These are phyloP conservation scores for Pythium scleroteichum DNA, from an alignment of 352 stramenopile species.

Conservation along the genomic window DNA sequence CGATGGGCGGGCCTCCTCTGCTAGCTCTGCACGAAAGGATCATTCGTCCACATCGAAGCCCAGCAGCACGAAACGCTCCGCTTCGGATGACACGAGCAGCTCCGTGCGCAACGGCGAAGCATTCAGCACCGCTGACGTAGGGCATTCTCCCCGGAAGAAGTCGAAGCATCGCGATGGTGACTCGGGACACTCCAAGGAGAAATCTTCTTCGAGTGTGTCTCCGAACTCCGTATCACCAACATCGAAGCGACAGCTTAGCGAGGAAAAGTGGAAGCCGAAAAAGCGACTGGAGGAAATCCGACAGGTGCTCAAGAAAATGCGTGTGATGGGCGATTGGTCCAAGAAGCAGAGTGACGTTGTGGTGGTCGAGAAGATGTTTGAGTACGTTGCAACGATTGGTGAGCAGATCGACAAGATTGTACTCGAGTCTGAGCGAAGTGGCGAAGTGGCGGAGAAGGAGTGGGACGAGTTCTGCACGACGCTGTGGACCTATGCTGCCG, in stretches of 20 bases:
- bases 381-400: conserved; percentile 85
- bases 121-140: not conserved
- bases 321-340: conserved; percentile 82
- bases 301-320: conserved; percentile 86
- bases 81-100: conserved; percentile 33
- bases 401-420: conserved; percentile 81
- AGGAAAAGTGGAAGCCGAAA: conserved; percentile 81
- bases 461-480: conserved; percentile 78
- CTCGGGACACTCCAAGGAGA: conserved; percentile 27
- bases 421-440: conserved; percentile 35
- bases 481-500: conserved; percentile 78
- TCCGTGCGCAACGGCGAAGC: conserved; percentile 28
- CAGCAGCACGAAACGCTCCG: conserved; percentile 21
- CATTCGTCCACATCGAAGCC: conserved; percentile 3
- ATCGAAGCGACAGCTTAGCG: conserved; percentile 39
- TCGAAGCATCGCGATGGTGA: conserved; percentile 42
- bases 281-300: conserved; percentile 75
- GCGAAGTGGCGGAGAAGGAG: conserved; percentile 31
- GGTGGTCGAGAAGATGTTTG: conserved; percentile 85
- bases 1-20: conserved; percentile 31
- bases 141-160: conserved; percentile 32
- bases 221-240: not conserved
- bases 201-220: not conserved
- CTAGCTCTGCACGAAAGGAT: conserved; percentile 15
- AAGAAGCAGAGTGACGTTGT: conserved; percentile 81